These are phyloP conservation scores for Botrytis hyacinthi DNA, from an alignment of 2,329 filamentous ascomycete species.

Conservation along the genomic window DNA sequence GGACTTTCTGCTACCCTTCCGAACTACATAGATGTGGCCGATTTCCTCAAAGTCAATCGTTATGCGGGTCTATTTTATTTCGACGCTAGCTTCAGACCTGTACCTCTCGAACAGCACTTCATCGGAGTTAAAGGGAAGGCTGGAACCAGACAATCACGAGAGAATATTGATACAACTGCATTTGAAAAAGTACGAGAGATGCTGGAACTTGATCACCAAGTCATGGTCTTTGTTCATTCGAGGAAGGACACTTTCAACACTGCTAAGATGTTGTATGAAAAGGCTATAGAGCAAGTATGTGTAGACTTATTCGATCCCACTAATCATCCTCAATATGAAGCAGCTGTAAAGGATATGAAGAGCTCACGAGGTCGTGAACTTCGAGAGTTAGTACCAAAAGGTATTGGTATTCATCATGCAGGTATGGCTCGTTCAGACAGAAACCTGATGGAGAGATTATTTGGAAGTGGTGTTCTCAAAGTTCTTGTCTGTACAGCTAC, in stretches of 20 bases:
- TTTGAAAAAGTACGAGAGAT: slow-evolving; percentile 96
- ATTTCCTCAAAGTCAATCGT: slow-evolving; percentile 95
- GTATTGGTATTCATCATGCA: slow-evolving; percentile 92
- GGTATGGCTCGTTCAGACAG: slow-evolving; percentile 93
- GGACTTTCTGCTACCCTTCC: slow-evolving; percentile 93
- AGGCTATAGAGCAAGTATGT: slow-evolving; percentile 77
- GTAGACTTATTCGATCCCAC: slow-evolving; percentile 80
- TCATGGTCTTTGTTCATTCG: slow-evolving; percentile 99
- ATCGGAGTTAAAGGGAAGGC: slow-evolving; percentile 92
- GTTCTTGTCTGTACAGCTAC: slow-evolving; percentile 98
- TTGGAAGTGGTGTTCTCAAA: slow-evolving; percentile 87
- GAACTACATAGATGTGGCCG: slow-evolving; percentile 94
- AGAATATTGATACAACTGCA: slow-evolving; percentile 82
- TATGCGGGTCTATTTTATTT: slow-evolving; percentile 95
- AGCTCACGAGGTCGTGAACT: slow-evolving; percentile 82
- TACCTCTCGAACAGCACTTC: slow-evolving; percentile 96
- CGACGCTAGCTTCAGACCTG: slow-evolving; percentile 90
- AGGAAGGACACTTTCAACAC: slow-evolving; percentile 90
- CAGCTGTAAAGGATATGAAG: slow-evolving; percentile 80
- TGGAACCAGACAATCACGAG: slow-evolving; percentile 74
- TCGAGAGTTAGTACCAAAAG: slow-evolving; percentile 83
- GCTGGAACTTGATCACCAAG: slow-evolving; percentile 86
- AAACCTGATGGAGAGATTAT: slow-evolving; percentile 92
- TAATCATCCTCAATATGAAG: slow-evolving; percentile 74
- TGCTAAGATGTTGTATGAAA: slow-evolving; percentile 80